Percentiles rank a stretch among this genome's conserved stretches.
Evolutionary conservation across 257 asterid genomes (phyloP).

Genomic region (Solanum habrochaites): DNA sequence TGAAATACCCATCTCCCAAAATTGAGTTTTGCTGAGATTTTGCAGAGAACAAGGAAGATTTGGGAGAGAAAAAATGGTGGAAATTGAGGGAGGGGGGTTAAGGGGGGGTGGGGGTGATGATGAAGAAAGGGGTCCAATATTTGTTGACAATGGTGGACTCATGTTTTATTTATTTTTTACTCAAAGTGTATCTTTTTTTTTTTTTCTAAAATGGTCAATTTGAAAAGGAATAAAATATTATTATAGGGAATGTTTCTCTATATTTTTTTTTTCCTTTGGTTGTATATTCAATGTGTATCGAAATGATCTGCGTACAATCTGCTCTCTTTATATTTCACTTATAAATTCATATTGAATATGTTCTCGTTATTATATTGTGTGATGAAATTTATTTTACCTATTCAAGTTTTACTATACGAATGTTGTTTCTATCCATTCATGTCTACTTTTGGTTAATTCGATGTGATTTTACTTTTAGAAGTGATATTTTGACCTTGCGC

Average conservation of each 20-base stretch:
- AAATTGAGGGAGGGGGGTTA: neutral
- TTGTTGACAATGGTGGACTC: neutral
- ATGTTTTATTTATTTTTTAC: neutral
- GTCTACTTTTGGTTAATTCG: no score
- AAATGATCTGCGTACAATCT: neutral
- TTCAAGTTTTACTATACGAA: accelerated
- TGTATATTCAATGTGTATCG: neutral
- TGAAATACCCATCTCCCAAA: constrained; percentile 15
- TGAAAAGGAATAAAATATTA: neutral
- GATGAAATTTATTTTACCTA: no score
- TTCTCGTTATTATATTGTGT: no score
- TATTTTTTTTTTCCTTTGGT: neutral
- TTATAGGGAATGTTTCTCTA: neutral
- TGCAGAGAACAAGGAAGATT: neutral
- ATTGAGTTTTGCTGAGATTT: neutral
- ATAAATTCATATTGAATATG: no score
- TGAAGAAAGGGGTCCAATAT: neutral
- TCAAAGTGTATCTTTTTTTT: neutral
- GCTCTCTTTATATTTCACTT: neutral
- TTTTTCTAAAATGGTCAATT: neutral
- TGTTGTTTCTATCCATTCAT: neutral
- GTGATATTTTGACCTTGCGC: neutral
- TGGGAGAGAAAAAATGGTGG: neutral
- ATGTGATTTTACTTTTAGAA: no score
- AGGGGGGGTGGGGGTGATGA: neutral